phyloP scores from a whole-genome alignment of 2,329 filamentous ascomycete genomes.

The Alternaria sp. region DNA sequence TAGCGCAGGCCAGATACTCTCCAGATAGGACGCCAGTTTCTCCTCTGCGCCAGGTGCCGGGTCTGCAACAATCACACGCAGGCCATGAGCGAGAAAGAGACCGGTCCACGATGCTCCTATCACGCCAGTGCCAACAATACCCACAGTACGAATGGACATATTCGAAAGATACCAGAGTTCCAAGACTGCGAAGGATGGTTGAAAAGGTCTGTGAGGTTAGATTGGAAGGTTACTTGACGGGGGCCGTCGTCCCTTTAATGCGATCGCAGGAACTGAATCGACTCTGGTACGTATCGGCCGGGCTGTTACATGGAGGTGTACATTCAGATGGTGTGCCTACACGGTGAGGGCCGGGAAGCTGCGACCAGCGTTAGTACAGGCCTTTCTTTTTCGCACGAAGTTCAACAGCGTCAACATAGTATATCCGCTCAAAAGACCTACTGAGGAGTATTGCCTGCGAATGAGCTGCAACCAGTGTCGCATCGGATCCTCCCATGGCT shows the following conservation, averaged over 20 bases:
- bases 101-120: conserved; percentile 54
- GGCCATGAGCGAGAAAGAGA: conserved; percentile 48
- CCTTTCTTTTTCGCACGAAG: neutral
- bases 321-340: neutral
- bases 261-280: neutral
- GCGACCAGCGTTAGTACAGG: neutral
- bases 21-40: conserved; percentile 5
- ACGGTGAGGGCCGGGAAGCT: neutral
- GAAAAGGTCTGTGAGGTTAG: neutral
- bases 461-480: neutral
- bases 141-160: conserved; percentile 19
- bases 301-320: neutral
- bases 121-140: conserved; percentile 48
- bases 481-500: neutral
- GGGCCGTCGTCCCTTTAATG: neutral
- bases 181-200: neutral
- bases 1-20: neutral
- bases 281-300: neutral
- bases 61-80: conserved; percentile 53
- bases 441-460: neutral
- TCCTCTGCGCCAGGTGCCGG: conserved; percentile 45
- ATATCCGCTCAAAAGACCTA: neutral
- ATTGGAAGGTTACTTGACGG: neutral
- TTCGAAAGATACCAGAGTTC: neutral
- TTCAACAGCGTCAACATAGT: neutral